Conservation (phyloP, 164 flowering plant species). For the Tetrastigma voinierianum region DNA sequence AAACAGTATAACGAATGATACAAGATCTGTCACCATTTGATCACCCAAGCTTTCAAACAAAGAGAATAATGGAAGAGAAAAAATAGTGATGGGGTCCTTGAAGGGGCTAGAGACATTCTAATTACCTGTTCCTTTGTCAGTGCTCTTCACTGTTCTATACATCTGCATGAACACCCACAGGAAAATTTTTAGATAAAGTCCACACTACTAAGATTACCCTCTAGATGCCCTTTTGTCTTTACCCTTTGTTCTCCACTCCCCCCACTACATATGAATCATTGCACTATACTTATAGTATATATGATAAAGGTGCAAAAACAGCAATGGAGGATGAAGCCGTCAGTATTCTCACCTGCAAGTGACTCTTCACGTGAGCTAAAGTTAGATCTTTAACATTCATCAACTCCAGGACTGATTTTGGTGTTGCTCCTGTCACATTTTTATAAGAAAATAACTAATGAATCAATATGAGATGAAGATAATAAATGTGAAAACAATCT, state of each 20-base stretch:
- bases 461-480: background rate
- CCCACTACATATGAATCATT: constrained; percentile 26
- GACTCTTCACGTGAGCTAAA: constrained; percentile 93
- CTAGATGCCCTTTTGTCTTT: constrained; percentile 45
- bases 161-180: constrained; percentile 48
- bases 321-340: constrained; percentile 10
- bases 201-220: constrained; percentile 18
- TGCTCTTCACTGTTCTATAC: constrained; percentile 81
- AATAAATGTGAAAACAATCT: background rate
- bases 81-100: background rate
- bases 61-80: constrained; percentile 14
- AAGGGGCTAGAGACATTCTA: constrained; percentile 20
- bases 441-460: background rate
- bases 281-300: constrained; percentile 8
- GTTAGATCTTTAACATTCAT: constrained; percentile 97
- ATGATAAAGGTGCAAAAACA: constrained; percentile 5
- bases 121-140: constrained; percentile 79
- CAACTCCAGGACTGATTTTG: constrained; percentile 84
- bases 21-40: constrained; percentile 11
- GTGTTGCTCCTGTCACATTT: constrained; percentile 73
- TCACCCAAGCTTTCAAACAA: constrained; percentile 11
- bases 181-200: constrained; percentile 20
- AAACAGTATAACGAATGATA: constrained; percentile 10
- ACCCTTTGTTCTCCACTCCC: constrained; percentile 21
- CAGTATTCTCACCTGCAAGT: constrained; percentile 65